These are phyloP conservation scores for Eudorina sp. DNA, from an alignment of 139 green algal species.

Conservation along the genomic window DNA sequence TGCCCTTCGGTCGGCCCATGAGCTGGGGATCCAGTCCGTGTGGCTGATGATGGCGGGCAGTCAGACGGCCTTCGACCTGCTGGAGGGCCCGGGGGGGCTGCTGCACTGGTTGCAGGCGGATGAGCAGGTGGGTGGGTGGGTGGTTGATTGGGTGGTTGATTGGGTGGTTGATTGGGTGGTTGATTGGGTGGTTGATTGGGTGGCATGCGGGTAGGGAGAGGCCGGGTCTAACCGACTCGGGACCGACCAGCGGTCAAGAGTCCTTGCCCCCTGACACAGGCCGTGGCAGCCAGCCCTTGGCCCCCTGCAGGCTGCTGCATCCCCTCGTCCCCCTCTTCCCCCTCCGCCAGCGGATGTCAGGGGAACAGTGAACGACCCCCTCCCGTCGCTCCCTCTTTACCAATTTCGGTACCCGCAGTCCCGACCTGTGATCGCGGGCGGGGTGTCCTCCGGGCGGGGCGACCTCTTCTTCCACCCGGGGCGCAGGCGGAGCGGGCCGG, in stretches of 20 bases:
- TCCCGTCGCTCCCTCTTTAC: no score
- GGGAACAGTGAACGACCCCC: no score
- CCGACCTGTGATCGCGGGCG: conserved; percentile 21
- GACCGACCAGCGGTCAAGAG: no score
- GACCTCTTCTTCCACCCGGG: conserved; percentile 45
- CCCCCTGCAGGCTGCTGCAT: no score
- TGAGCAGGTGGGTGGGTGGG: not conserved
- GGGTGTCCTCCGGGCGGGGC: conserved; percentile 16
- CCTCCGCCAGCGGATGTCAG: no score
- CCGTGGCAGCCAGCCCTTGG: no score
- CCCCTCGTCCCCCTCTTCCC: not conserved
- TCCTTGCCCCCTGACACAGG: no score
- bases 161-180: no score
- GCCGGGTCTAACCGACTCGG: no score
- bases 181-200: no score
- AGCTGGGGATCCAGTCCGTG: conserved; percentile 16
- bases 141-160: not conserved
- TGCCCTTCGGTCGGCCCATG: not conserved
- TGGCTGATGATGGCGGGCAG: conserved; percentile 28
- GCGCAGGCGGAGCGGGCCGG: not conserved
- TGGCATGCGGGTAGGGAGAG: no score
- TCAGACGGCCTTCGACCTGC: not conserved
- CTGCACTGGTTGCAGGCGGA: conserved; percentile 29
- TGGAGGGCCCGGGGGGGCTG: conserved; percentile 10
- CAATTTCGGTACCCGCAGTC: no score